Conservation (phyloP, 495 filamentous ascomycete species). For the Pyrenula aspistea region DNA sequence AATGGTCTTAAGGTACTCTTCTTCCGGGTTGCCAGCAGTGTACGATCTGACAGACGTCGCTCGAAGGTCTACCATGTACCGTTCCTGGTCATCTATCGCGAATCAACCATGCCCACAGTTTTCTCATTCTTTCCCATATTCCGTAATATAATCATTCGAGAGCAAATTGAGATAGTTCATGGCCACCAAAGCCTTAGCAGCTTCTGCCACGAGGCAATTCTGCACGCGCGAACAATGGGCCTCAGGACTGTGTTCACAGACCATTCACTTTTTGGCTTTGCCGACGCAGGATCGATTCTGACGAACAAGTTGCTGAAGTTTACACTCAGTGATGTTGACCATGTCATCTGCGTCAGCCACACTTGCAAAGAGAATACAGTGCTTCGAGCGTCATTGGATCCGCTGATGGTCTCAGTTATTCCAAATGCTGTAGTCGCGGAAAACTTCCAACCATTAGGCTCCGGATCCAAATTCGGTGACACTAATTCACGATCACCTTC, state of each 20-base stretch:
- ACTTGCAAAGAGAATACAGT: constrained; percentile 99
- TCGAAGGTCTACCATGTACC: constrained; percentile 98
- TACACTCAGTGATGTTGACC: constrained; percentile 88
- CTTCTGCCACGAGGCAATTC: constrained; percentile 86
- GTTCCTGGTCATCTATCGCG: constrained; percentile 89
- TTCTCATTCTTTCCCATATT: constrained; percentile 98
- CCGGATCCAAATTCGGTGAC: constrained; percentile 16
- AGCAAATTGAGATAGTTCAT: constrained; percentile 93
- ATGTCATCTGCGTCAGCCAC: constrained; percentile 96
- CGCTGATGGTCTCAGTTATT: constrained; percentile 92
- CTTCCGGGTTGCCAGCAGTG: too few species aligned
- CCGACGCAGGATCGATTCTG: constrained; percentile 88
- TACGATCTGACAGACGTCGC: too few species aligned
- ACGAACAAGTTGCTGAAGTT: constrained; percentile 97
- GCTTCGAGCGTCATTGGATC: constrained; percentile 85
- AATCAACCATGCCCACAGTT: constrained; percentile 90
- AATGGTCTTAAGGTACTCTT: constrained; percentile 76
- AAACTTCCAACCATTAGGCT: constrained; percentile 68
- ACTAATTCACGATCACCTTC: constrained; percentile 27
- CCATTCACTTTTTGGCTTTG: constrained; percentile 96
- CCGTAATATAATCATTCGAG: constrained; percentile 85
- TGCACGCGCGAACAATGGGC: constrained; percentile 95
- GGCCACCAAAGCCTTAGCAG: constrained; percentile 87
- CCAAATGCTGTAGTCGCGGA: constrained; percentile 96
- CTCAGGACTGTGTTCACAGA: constrained; percentile 92